Evolutionary conservation across 345 rosid genomes (phyloP).

Genomic region (Corchorus capsularis): DNA sequence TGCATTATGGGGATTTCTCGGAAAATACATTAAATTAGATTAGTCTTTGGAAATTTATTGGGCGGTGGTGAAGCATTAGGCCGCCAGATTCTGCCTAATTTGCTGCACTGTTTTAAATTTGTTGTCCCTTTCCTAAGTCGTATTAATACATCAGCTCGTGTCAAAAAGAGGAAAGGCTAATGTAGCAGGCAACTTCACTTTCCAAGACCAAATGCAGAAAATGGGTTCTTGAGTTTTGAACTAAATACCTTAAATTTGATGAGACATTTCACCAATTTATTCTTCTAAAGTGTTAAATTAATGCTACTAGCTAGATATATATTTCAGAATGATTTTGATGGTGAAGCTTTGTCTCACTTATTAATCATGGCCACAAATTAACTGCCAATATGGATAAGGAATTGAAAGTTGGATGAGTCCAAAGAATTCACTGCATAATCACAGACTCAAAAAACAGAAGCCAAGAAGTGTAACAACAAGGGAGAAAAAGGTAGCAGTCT

Average conservation of each 20-base stretch:
- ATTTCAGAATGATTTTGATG: background rate
- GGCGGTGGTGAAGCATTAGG: slow-evolving; percentile 18
- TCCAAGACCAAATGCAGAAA: background rate
- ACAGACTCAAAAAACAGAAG: background rate
- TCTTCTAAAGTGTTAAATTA: background rate
- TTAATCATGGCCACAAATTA: no score
- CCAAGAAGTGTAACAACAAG: background rate
- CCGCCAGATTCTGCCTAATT: slow-evolving; percentile 13
- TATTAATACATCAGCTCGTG: background rate
- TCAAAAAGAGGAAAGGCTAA: background rate
- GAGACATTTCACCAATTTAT: slow-evolving; percentile 10
- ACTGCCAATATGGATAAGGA: no score
- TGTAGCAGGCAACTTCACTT: background rate
- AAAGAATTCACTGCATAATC: background rate
- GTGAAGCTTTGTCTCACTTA: no score
- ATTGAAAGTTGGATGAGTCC: background rate
- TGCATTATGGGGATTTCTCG: background rate
- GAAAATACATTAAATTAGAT: background rate
- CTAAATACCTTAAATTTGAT: background rate
- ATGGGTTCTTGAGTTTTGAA: background rate
- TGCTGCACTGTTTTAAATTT: background rate
- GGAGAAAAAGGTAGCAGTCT: background rate
- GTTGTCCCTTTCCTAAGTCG: background rate
- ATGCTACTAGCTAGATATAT: no score
- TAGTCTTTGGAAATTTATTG: background rate